phyloP scores from a whole-genome alignment of 2,329 filamentous ascomycete genomes.

The Sclerotinia glacialis region DNA sequence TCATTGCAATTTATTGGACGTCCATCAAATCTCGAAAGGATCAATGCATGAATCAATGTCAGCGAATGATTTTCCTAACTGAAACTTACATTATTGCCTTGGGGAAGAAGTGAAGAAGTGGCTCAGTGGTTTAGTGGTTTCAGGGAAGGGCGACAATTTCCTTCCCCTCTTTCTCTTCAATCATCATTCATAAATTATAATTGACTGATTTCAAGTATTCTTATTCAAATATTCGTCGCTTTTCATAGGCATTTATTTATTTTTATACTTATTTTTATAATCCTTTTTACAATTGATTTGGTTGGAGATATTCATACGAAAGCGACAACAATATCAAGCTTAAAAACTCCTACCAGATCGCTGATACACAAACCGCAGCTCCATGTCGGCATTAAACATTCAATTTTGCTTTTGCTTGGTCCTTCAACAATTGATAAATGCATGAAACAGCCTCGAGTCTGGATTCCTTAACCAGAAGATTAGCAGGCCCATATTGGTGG shows the following conservation, averaged over 20 bases:
- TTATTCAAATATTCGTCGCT: neutral
- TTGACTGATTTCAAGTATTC: neutral
- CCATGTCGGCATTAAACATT: too few species aligned
- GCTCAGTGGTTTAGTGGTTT: constrained; percentile 14
- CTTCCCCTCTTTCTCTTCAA: neutral
- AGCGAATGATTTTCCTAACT: constrained; percentile 14
- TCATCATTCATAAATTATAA: neutral
- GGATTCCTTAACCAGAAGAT: too few species aligned
- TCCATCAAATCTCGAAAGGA: constrained; percentile 4
- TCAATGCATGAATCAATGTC: neutral
- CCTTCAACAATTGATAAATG: too few species aligned
- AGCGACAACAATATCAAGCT: constrained; percentile 1
- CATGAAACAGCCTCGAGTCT: too few species aligned
- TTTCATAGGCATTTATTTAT: neutral
- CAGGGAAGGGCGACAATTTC: neutral
- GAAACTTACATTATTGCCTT: constrained; percentile 4
- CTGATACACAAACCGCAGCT: too few species aligned
- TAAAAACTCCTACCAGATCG: too few species aligned
- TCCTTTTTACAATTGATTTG: too few species aligned
- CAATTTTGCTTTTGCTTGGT: too few species aligned
- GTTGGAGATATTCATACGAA: neutral
- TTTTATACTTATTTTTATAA: neutral
- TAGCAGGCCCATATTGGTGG: too few species aligned
- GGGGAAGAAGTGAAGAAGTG: neutral
- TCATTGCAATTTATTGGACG: neutral